Conservation (phyloP, 192 early-diverging fungal species). For the Mortierella alpina region DNA sequence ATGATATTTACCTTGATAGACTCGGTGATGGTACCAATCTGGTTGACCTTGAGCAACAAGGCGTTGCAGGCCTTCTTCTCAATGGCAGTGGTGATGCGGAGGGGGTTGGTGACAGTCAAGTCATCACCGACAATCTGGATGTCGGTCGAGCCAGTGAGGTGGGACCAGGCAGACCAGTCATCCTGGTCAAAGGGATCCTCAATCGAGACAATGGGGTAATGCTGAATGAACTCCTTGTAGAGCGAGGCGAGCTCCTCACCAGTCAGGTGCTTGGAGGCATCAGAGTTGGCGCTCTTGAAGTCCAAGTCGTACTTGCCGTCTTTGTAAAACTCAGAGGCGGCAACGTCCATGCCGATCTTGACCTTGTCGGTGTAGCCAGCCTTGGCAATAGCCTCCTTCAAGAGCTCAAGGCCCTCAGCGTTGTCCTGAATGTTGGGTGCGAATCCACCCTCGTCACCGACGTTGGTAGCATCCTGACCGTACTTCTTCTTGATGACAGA, state of each 20-base stretch:
- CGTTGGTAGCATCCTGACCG: slow-evolving; percentile 98
- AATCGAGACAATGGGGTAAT: slow-evolving; percentile 95
- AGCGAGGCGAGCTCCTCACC: slow-evolving; percentile 84
- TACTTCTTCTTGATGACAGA: slow-evolving; percentile 99
- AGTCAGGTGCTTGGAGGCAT: slow-evolving; percentile 73
- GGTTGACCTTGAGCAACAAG: slow-evolving; percentile 98
- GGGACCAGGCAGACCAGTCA: slow-evolving; percentile 93
- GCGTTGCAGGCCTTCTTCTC: slow-evolving; percentile 96
- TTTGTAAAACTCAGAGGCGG: slow-evolving; percentile 98
- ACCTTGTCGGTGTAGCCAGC: slow-evolving; percentile 98
- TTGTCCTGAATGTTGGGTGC: slow-evolving; percentile 99
- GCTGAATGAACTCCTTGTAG: slow-evolving; percentile 81
- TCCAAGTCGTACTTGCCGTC: slow-evolving; percentile 97
- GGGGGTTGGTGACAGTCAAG: slow-evolving; percentile 97
- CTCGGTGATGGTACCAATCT: slow-evolving; percentile 97
- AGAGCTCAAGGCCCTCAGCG: slow-evolving; percentile 94
- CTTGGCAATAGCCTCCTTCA: slow-evolving; percentile 88
- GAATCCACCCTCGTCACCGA: slow-evolving; percentile 99
- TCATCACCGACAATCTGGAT: slow-evolving; percentile 98
- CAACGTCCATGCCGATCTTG: slow-evolving; percentile 97
- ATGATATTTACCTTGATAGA: slow-evolving; percentile 70
- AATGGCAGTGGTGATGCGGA: slow-evolving; percentile 88
- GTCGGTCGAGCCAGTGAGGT: slow-evolving; percentile 70
- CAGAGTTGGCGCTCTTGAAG: slow-evolving; percentile 94
- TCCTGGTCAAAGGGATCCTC: slow-evolving; percentile 99